Evolutionary conservation across 345 rosid species (phyloP), one percentile per base, ranked within the genome.

Genomic region (Acer saccharum): DNA sequence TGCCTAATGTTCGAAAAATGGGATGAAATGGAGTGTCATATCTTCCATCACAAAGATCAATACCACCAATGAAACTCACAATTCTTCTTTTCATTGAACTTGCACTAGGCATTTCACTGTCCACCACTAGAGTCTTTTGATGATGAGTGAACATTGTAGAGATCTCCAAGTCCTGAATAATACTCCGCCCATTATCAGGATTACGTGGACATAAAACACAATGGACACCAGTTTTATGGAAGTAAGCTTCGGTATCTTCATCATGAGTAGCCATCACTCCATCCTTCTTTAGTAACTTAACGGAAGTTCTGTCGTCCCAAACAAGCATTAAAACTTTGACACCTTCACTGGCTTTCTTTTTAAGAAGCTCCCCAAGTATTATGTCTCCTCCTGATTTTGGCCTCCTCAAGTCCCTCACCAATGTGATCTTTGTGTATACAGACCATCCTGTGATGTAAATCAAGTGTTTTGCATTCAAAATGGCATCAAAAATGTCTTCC

Each of bases 301-400:
- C 79, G 4, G 90, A 88, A 70, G 90, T 90, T 80, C 84, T 78
- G 67, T 90, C 93, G 50, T 90, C 90, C 93, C 93, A 90, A 63
- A 90, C 86, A 9, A 90, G 91, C 90, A 88, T 81, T 44, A 90
- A 75, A 21, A 86, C 91, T 8, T 52, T 39, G 60, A 90, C 89
- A 29, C 91, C 91, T 79, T 88, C 88, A 3, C 68, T 68, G 1
- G 90, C 91, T 71, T 85, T 90, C 81, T 65, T 88, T 78, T 79
- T 86, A 43, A 88, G 84, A 32, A 90, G 82, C 76, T 88, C 91
- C 0, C 93, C 93, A 14, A 90, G 81, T 39, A 75, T 85, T 67
- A 81, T 78, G 29, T 83, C 84, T 21, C 84, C 83, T 13, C 79
- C 85, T 2, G 77, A 77, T n/a, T 81, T 81, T 66, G 13, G 77